Percentiles rank a stretch among this genome's conserved stretches.
phyloP scores from a whole-genome alignment of 116 monocot species.

The Papilionanthe hybrid region DNA sequence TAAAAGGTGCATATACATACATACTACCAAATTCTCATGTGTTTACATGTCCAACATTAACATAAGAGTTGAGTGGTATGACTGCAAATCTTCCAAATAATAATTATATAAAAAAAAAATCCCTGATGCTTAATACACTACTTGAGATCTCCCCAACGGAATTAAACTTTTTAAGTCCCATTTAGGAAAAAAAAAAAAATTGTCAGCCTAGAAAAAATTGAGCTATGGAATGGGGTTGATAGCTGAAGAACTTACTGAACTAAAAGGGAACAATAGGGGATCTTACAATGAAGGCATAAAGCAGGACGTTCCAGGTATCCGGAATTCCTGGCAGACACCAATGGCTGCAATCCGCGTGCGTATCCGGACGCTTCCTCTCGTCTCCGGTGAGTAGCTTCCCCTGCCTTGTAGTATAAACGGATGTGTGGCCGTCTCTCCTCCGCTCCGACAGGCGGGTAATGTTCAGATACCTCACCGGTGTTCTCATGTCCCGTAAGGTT shows the following conservation, averaged over 20 bases:
- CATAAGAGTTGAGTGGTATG: too few relatives aligned
- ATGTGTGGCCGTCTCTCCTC: constrained; percentile 36
- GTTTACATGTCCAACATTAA: too few relatives aligned
- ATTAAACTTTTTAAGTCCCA: too few relatives aligned
- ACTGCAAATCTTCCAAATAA: too few relatives aligned
- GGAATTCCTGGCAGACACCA: constrained; percentile 52
- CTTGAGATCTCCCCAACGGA: too few relatives aligned
- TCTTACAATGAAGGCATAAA: constrained; percentile 22
- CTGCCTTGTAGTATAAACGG: constrained; percentile 30
- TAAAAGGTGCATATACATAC: too few relatives aligned
- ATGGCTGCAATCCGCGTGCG: constrained; percentile 39
- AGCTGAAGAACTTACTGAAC: background rate
- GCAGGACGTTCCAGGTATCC: constrained; percentile 52
- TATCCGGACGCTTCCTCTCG: constrained; percentile 17
- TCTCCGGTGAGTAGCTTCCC: constrained; percentile 40
- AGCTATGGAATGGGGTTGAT: too few relatives aligned
- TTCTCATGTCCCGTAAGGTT: constrained; percentile 31
- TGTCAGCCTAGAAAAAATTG: too few relatives aligned
- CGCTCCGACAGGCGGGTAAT: constrained; percentile 37
- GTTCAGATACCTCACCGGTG: constrained; percentile 41
- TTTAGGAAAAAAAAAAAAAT: too few relatives aligned
- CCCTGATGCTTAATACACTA: too few relatives aligned
- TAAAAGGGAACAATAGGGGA: background rate
- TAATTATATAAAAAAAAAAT: too few relatives aligned
- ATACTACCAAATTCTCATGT: too few relatives aligned